A percentile compares a stretch with the other conserved stretches of the same genome.
Conservation (phyloP, 1,139 yeast genomes). For the Waltiozyma solani region DNA sequence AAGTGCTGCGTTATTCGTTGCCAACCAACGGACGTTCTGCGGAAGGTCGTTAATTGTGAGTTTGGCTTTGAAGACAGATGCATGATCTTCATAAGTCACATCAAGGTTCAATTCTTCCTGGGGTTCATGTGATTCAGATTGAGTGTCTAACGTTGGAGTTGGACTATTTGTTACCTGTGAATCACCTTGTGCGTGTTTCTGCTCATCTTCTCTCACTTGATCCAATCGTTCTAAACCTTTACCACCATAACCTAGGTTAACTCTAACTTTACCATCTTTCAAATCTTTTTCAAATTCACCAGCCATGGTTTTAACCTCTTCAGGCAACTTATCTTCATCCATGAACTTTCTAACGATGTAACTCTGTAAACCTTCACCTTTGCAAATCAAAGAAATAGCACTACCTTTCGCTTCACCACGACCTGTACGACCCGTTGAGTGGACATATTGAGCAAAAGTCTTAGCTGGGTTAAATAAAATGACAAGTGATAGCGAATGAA, state of each 20-base stretch:
- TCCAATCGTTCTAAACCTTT: conserved; percentile 53
- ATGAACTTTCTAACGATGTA: conserved; percentile 62
- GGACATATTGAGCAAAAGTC: conserved; percentile 93
- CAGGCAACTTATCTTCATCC: conserved; percentile 43
- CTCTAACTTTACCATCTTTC: conserved; percentile 59
- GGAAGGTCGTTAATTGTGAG: conserved; percentile 82
- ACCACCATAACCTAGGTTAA: conserved; percentile 82
- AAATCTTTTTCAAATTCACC: conserved; percentile 49
- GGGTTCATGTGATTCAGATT: conserved; percentile 11
- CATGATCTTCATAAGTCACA: conserved; percentile 23
- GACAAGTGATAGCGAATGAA: conserved; percentile 70
- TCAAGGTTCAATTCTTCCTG: conserved; percentile 52
- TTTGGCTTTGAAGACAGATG: conserved; percentile 47
- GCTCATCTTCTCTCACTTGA: conserved; percentile 17
- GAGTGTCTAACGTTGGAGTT: too few relatives aligned
- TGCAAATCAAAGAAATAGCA: conserved; percentile 65
- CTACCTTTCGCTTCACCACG: conserved; percentile 66
- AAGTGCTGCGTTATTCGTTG: conserved; percentile 60
- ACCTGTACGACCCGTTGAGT: conserved; percentile 94
- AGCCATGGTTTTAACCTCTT: conserved; percentile 37
- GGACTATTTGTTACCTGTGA: too few relatives aligned
- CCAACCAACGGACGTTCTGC: conserved; percentile 75
- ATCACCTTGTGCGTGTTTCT: conserved; percentile 9
- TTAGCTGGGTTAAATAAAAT: conserved; percentile 84
- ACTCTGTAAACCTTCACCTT: conserved; percentile 58